Base-by-base conservation (phyloP, 2,329 filamentous ascomycete genomes). In the Talaromyces sp. region DNA sequence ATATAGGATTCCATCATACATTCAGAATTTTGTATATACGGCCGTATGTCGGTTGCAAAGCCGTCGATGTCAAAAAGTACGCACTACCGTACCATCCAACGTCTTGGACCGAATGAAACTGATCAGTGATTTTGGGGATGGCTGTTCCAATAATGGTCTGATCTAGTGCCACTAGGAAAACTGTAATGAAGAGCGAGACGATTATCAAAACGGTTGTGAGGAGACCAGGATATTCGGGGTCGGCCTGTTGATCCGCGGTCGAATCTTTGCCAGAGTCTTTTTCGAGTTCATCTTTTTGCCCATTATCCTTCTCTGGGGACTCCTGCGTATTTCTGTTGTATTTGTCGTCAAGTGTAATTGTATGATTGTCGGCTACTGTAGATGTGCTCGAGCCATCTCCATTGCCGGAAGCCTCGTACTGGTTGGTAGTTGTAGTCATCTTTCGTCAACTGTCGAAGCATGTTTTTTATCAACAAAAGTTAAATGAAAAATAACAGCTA, bases 111-210 rank as follows among this genome's bases (percentile, higher is more conserved):
- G 79, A 79, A 43, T 82, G 72, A 69, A 84, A 83, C 43, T 81
- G 72, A 66, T 82, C 75, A 0, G 81, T 82, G 62, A 84, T 83
- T 11, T 72, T 73, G 10, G 82, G 81, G 33, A 83, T 81, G 1
- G 81, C 82, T 2, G 79, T 82, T 8, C 77, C 76, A 41, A 83
- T 78, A 62, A 80, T 80, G 0, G 78, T 80, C 39, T 78, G 78
- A 58, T 78, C 76, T 62, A 80, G 68, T n/a, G 78, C 75, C 59
- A 78, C 71, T 25, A 78, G 73, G 66, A 80, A 79, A 7, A 78
- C 72, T 8, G 74, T 73, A 15, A 79, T 66, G 65, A 77, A 77
- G 5, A 79, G 64, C 3, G 73, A 74, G 45, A 75, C 71, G 3
- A 73, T 73, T 37, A 79, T 77, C 33, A 79, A 64, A 10, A 69